These are phyloP conservation scores for Penicillium sp. DNA, from an alignment of 2,329 filamentous ascomycete genomes.

Conservation along the genomic window DNA sequence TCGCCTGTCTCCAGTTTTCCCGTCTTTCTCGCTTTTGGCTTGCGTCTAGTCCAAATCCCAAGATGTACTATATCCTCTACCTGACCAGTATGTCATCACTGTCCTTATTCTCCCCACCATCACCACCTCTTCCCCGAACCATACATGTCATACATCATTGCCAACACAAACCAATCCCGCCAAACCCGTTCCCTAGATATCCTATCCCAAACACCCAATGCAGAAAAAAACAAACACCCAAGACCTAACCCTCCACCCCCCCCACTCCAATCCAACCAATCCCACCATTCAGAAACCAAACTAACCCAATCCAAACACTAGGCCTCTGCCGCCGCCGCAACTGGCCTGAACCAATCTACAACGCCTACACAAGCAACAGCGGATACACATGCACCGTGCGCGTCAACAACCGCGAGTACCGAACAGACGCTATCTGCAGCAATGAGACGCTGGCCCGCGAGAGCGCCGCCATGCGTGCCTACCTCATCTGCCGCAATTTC, in stretches of 20 bases:
- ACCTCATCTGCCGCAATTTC: slow-evolving; percentile 97
- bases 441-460: slow-evolving; percentile 81
- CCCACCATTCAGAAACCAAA: slow-evolving; percentile 9
- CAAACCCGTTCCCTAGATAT: not conserved
- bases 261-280: slow-evolving; percentile 1
- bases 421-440: slow-evolving; percentile 81
- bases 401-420: slow-evolving; percentile 95
- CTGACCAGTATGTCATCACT: slow-evolving; percentile 65
- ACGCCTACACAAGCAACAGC: slow-evolving; percentile 68
- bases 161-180: not conserved
- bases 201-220: not conserved
- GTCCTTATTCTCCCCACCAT: slow-evolving; percentile 37
- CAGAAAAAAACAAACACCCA: not conserved
- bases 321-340: slow-evolving; percentile 91
- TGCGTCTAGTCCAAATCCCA: slow-evolving; percentile 8
- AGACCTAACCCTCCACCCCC: not conserved
- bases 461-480: slow-evolving; percentile 91
- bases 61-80: slow-evolving; percentile 59
- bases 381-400: slow-evolving; percentile 88
- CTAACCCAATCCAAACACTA: slow-evolving; percentile 40
- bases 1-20: not conserved
- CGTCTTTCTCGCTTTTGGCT: not conserved
- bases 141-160: slow-evolving; percentile 15
- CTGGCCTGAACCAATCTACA: slow-evolving; percentile 88
- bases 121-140: slow-evolving; percentile 4